These are phyloP conservation scores for Lasiodiplodia theobromae DNA, from an alignment of 2,329 filamentous ascomycete species.

Conservation along the genomic window DNA sequence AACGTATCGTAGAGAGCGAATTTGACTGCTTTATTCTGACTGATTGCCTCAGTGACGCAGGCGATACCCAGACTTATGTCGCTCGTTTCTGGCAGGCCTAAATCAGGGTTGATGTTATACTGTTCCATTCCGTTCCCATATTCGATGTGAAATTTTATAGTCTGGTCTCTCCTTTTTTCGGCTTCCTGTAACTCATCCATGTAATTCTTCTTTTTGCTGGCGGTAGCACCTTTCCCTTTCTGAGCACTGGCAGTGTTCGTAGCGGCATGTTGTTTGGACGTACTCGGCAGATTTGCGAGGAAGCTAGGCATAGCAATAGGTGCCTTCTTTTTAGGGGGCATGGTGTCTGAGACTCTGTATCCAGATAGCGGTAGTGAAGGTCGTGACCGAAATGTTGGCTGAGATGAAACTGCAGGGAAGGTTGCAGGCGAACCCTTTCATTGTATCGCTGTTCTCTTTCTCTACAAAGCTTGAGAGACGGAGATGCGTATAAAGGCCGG, in stretches of 20 bases:
- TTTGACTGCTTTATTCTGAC: background rate
- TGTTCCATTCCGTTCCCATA: background rate
- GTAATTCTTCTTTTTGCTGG: background rate
- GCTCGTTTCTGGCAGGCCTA: background rate
- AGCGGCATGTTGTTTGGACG: background rate
- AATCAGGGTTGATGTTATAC: no score
- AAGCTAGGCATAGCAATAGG: background rate
- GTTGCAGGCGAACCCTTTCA: background rate
- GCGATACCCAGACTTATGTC: background rate
- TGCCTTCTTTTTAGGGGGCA: background rate
- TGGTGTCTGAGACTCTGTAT: background rate
- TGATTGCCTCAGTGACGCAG: conserved; percentile 14
- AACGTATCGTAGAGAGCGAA: background rate
- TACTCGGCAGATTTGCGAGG: background rate
- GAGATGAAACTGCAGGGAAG: background rate
- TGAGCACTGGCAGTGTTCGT: background rate
- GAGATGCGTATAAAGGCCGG: background rate
- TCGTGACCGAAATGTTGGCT: background rate
- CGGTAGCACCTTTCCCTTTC: background rate
- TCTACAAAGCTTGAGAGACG: background rate
- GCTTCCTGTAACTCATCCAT: background rate
- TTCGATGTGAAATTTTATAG: no score
- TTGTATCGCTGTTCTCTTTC: background rate
- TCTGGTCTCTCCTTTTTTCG: background rate
- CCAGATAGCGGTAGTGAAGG: background rate